Evolutionary conservation across 2,329 filamentous ascomycete genomes (phyloP).

Genomic region (Pseudogymnoascus sp.): DNA sequence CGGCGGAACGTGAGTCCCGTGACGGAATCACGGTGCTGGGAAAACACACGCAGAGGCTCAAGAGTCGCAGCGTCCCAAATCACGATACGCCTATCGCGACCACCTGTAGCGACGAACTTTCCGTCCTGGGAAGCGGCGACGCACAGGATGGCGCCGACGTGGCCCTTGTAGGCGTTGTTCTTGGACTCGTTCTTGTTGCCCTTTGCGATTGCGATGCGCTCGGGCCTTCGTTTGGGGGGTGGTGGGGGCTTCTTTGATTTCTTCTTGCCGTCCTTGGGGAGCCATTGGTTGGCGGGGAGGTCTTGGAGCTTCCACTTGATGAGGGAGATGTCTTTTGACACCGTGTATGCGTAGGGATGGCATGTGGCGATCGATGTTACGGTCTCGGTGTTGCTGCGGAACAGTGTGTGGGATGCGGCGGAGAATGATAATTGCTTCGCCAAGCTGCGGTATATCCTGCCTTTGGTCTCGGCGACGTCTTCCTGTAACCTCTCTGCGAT

Average conservation of each 20-base stretch:
- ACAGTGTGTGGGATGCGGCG: conserved; percentile 59
- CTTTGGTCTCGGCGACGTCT: conserved; percentile 87
- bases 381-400: conserved; percentile 68
- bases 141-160: conserved; percentile 70
- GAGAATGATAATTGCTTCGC: conserved; percentile 64
- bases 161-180: conserved; percentile 64
- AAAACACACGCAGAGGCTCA: conserved; percentile 72
- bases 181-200: conserved; percentile 52
- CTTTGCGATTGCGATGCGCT: conserved; percentile 54
- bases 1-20: conserved; percentile 78
- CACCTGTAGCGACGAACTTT: conserved; percentile 84
- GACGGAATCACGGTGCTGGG: conserved; percentile 84
- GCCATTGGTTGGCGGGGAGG: conserved; percentile 51
- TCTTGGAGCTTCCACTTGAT: conserved; percentile 85
- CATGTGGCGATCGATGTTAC: conserved; percentile 75
- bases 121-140: conserved; percentile 85
- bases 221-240: conserved; percentile 53
- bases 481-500: conserved; percentile 86
- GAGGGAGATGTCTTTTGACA: conserved; percentile 74
- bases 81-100: conserved; percentile 73
- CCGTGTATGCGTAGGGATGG: conserved; percentile 77
- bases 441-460: conserved; percentile 76
- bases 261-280: conserved; percentile 40
- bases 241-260: conserved; percentile 51
- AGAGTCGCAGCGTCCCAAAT: conserved; percentile 80